Conservation (phyloP, 2,329 filamentous ascomycete genomes). For the Colletotrichum tamarilloi region DNA sequence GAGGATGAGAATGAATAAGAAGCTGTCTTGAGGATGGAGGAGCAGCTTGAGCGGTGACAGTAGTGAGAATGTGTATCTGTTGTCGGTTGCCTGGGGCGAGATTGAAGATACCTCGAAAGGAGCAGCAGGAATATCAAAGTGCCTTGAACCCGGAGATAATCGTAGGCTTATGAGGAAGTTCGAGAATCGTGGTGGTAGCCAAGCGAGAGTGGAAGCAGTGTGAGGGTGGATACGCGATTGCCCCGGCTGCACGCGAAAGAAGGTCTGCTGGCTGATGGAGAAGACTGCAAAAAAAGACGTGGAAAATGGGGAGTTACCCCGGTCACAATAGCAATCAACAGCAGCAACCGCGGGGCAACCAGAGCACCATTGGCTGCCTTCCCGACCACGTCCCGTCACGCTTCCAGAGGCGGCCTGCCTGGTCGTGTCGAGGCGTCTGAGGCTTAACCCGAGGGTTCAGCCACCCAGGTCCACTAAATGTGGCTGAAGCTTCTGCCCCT, state of each 20-base stretch:
- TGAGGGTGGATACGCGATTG: conserved; percentile 33
- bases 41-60: background rate
- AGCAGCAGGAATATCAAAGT: background rate
- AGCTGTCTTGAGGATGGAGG: background rate
- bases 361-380: conserved; percentile 53
- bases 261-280: background rate
- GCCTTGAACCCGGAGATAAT: conserved; percentile 5
- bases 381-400: conserved; percentile 14
- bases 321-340: conserved; percentile 55
- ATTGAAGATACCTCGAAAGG: background rate
- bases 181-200: conserved; percentile 3
- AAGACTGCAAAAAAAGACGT: conserved; percentile 17
- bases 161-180: conserved; percentile 19
- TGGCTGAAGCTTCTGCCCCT: conserved; percentile 6
- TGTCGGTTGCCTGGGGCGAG: background rate
- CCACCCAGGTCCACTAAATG: background rate
- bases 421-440: conserved; percentile 22
- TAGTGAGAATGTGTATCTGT: background rate
- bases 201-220: conserved; percentile 10
- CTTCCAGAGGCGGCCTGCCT: background rate
- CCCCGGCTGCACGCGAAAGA: conserved; percentile 30
- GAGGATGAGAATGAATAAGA: background rate
- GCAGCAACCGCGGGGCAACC: conserved; percentile 68
- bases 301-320: conserved; percentile 15
- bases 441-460: background rate